phyloP scores from a whole-genome alignment of 495 filamentous ascomycete genomes.

The Penicillium crystallinum region DNA sequence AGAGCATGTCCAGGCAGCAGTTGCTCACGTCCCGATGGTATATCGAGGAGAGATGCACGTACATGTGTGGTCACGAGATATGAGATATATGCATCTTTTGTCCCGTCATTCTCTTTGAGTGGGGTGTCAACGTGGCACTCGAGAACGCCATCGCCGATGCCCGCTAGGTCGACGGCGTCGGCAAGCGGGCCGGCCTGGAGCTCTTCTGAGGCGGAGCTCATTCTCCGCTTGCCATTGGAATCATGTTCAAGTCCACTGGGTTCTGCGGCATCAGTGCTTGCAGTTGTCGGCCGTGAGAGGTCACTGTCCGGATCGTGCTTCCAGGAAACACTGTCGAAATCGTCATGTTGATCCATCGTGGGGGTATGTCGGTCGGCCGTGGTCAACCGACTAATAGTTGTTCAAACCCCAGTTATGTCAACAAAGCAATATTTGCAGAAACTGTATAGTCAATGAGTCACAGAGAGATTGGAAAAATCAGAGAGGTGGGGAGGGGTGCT shows the following conservation, averaged over 20 bases:
- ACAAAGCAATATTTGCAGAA: constrained; percentile 1
- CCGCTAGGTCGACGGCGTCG: constrained; percentile 57
- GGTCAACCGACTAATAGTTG: constrained; percentile 12
- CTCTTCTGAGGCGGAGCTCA: constrained; percentile 41
- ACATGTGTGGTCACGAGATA: constrained; percentile 91
- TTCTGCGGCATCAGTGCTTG: constrained; percentile 40
- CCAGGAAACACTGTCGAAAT: constrained; percentile 58
- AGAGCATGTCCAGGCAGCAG: constrained; percentile 17
- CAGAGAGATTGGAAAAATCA: neutral
- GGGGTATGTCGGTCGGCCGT: constrained; percentile 20
- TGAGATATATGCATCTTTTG: constrained; percentile 93
- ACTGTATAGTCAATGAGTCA: neutral
- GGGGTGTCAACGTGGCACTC: constrained; percentile 79
- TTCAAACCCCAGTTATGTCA: neutral
- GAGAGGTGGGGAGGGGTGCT: constrained; percentile 8
- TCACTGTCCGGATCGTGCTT: constrained; percentile 50
- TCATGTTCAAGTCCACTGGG: constrained; percentile 27
- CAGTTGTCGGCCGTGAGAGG: constrained; percentile 43
- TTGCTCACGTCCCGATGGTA: neutral
- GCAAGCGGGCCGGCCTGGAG: constrained; percentile 52
- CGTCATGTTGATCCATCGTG: constrained; percentile 50
- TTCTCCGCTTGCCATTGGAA: constrained; percentile 49
- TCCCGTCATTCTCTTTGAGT: constrained; percentile 87
- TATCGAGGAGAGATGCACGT: constrained; percentile 25
- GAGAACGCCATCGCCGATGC: constrained; percentile 70